Conservation (phyloP, 495 filamentous ascomycete species). For the Aspergillus sclerotioniger region DNA sequence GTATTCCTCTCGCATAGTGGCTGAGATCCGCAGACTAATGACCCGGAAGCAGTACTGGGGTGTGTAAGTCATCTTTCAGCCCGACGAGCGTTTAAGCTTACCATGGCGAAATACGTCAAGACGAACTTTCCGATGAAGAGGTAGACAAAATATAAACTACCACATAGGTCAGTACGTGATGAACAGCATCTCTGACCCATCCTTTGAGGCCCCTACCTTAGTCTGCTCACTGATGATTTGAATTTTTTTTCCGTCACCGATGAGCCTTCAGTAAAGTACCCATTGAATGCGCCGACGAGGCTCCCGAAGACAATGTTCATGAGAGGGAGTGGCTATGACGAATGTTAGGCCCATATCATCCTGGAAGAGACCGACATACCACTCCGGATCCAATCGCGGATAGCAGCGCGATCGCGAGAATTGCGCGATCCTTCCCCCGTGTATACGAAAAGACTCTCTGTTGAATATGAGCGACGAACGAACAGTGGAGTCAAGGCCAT, state of each 20-base stretch:
- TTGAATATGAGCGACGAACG: background rate
- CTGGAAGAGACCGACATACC: conserved; percentile 11
- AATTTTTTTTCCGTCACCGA: conserved; percentile 28
- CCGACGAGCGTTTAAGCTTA: conserved; percentile 1
- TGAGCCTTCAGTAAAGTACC: conserved; percentile 27
- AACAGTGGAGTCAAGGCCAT: background rate
- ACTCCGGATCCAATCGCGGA: conserved; percentile 70
- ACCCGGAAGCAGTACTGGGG: conserved; percentile 50
- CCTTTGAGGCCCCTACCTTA: conserved; percentile 20
- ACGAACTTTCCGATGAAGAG: conserved; percentile 40
- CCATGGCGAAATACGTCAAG: conserved; percentile 33
- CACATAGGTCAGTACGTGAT: too few species aligned
- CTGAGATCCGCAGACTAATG: conserved; percentile 42
- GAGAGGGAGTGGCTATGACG: conserved; percentile 36
- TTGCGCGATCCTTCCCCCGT: background rate
- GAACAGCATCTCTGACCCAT: too few species aligned
- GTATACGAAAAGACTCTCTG: conserved; percentile 13
- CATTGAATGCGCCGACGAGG: conserved; percentile 37
- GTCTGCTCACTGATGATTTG: conserved; percentile 24
- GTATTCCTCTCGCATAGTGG: conserved; percentile 31
- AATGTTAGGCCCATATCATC: background rate
- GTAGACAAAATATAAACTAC: conserved; percentile 35
- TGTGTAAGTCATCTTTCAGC: background rate
- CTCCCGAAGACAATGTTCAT: conserved; percentile 49
- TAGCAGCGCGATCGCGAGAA: conserved; percentile 29